Evolutionary conservation across 305 asterid species (phyloP).

Genomic region (Plantago coronopus): DNA sequence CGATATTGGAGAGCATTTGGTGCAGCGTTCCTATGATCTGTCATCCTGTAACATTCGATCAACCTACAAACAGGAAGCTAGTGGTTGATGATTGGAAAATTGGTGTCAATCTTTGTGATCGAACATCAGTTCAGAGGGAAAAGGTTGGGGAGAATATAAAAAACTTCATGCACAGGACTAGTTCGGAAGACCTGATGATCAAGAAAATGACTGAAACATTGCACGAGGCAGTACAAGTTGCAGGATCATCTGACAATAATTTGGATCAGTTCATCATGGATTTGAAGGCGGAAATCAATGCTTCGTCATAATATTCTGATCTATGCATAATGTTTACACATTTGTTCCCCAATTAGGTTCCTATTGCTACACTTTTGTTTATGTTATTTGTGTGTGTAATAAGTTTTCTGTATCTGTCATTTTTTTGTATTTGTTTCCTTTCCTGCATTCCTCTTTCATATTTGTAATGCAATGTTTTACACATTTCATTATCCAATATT

Average conservation of each 20-base stretch:
- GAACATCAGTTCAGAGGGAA: slow-evolving; percentile 23
- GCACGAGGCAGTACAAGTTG: slow-evolving; percentile 30
- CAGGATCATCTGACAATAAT: slow-evolving; percentile 37
- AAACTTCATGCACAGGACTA: slow-evolving; percentile 30
- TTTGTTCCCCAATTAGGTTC: too few relatives aligned
- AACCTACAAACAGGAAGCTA: slow-evolving; percentile 48
- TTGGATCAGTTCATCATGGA: slow-evolving; percentile 35
- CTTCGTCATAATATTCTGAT: too few relatives aligned
- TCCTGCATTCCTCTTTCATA: too few relatives aligned
- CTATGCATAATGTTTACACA: too few relatives aligned
- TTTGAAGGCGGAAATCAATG: slow-evolving; percentile 27
- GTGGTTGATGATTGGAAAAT: slow-evolving; percentile 59
- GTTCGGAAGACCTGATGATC: slow-evolving; percentile 26
- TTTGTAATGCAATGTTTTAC: too few relatives aligned
- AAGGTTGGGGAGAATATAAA: slow-evolving; percentile 40
- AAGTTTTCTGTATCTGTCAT: too few relatives aligned
- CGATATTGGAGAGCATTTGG: slow-evolving; percentile 53
- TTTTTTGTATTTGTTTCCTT: too few relatives aligned
- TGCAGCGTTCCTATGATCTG: slow-evolving; percentile 49
- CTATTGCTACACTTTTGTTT: too few relatives aligned
- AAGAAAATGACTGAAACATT: slow-evolving; percentile 29
- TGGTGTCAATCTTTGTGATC: slow-evolving; percentile 44
- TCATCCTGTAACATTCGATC: slow-evolving; percentile 44
- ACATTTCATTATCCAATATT: too few relatives aligned
- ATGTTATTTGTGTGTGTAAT: too few relatives aligned